Evolutionary conservation across 2,329 filamentous ascomycete genomes (phyloP), one percentile per base, ranked within the genome.

Genomic region (Chrysosporium keratinophilum): DNA sequence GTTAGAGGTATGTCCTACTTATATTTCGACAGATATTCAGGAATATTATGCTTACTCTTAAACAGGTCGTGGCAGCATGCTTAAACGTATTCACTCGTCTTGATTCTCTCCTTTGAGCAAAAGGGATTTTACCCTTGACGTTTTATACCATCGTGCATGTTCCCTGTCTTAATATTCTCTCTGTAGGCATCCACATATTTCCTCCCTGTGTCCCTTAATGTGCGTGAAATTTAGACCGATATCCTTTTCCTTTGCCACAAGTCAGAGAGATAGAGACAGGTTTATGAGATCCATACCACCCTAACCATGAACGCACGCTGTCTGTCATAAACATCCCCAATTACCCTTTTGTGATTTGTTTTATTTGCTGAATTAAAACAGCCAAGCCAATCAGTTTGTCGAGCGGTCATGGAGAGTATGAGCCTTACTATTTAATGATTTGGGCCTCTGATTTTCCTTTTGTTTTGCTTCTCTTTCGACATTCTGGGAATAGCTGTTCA

Each of bases 71-170:
- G 52, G 90, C 93, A 50, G 93, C 93, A 62, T 97, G 93, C 71
- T 75, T 98, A 70, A 95, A 87, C 74, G 93, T 98, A 65, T 98
- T 98, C 71, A 98, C 93, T 60, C 83, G 91, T 67, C 85, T 98
- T 65, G 93, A 98, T 75, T 97, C 93, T 50, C 78, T 98, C 58
- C 83, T 98, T 69, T 98, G 59, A 73, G 64, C 54, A 54, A 49
- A 43, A 50, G 5, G 42, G 35, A n/a, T 19, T n/a, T 28, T 41
- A 14, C 19, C 31, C 53, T 42, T 52, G 15, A n/a, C 35, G 34
- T 53, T 52, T 50, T 45, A 35, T n/a, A 15, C 35, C 14, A n/a
- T 10, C 47, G 15, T 51, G 31, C 37, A n/a, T 48, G 23, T 50
- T 51, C 41, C 35, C 41, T 51, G 40, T 52, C 37, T 43, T 50